phyloP scores from a whole-genome alignment of 2,329 filamentous ascomycete genomes.

The Penicillium sp. region DNA sequence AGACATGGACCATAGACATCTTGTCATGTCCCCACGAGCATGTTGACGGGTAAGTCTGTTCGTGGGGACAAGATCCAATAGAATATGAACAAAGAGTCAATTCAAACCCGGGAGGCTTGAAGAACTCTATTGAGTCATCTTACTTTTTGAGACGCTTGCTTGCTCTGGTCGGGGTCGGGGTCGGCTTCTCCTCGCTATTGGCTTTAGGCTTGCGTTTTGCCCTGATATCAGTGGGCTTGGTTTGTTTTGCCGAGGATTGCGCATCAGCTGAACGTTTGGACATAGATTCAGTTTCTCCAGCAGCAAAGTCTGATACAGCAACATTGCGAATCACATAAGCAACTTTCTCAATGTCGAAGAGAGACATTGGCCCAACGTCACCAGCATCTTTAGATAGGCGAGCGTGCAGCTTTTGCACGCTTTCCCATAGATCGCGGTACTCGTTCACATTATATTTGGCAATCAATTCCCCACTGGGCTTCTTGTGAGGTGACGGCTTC shows the following conservation, averaged over 20 bases:
- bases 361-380: constrained; percentile 21
- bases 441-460: constrained; percentile 46
- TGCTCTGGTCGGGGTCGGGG: background rate
- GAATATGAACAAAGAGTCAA: too few species aligned
- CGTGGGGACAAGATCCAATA: too few species aligned
- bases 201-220: background rate
- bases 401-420: constrained; percentile 21
- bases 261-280: background rate
- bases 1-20: too few species aligned
- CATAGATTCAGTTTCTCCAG: background rate
- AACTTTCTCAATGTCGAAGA: constrained; percentile 39
- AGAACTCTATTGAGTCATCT: background rate
- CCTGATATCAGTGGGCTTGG: background rate
- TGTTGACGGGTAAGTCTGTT: too few species aligned
- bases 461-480: constrained; percentile 31
- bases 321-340: constrained; percentile 42
- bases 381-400: constrained; percentile 21
- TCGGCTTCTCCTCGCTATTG: background rate
- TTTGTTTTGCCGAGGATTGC: background rate
- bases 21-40: too few species aligned
- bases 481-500: constrained; percentile 16
- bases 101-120: background rate
- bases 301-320: constrained; percentile 24
- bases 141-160: background rate
- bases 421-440: constrained; percentile 38